Conservation (phyloP, 352 stramenopile genomes). For the Phytophthora rubi region DNA sequence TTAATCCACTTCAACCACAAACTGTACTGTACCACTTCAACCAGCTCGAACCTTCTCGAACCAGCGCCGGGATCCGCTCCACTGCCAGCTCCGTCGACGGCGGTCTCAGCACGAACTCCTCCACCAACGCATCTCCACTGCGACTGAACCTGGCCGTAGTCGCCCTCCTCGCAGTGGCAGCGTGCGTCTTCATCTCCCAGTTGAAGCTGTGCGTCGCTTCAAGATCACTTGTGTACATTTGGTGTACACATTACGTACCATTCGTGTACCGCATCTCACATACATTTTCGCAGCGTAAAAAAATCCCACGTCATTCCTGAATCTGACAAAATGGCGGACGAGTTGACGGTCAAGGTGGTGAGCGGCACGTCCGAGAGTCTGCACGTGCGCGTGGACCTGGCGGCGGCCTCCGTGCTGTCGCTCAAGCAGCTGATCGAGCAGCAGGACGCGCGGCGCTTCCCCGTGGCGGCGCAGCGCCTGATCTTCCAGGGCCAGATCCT, state of each 20-base stretch:
- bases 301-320: constrained; percentile 5
- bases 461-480: constrained; percentile 72
- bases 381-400: constrained; percentile 50
- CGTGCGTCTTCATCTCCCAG: constrained; percentile 3
- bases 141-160: constrained; percentile 5
- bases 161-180: not conserved
- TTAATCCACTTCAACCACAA: constrained; percentile 1
- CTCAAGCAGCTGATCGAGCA: constrained; percentile 76
- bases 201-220: constrained; percentile 15
- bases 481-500: constrained; percentile 91
- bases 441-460: constrained; percentile 63
- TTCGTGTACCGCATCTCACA: no score
- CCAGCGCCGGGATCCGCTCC: constrained; percentile 48
- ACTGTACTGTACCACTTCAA: constrained; percentile 7
- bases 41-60: constrained; percentile 46
- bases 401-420: constrained; percentile 53
- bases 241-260: constrained; percentile 4
- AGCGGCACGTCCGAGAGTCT: constrained; percentile 66
- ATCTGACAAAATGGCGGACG: constrained; percentile 34
- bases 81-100: constrained; percentile 33
- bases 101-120: not conserved
- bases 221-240: constrained; percentile 23
- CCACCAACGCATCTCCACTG: not conserved
- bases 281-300: no score
- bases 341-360: constrained; percentile 79